phyloP scores from a whole-genome alignment of 1,284 basidiomycete genomes.

The Cerrena zonata region DNA sequence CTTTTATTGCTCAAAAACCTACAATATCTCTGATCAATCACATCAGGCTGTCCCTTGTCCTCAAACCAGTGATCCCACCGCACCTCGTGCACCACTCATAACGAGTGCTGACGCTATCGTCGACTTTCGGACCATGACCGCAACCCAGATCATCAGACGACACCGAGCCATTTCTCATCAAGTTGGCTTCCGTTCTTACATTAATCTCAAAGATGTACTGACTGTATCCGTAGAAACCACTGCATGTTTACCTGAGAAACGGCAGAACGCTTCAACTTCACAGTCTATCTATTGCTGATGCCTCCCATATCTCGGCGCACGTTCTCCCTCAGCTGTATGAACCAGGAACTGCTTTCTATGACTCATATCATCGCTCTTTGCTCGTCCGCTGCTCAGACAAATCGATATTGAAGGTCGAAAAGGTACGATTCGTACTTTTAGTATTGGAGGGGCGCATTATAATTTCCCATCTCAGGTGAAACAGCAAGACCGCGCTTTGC shows the following conservation, averaged over 20 bases:
- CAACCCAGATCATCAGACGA: conserved; percentile 48
- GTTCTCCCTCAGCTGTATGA: neutral
- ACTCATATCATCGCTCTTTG: conserved; percentile 33
- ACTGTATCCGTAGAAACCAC: conserved; percentile 33
- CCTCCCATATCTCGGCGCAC: neutral
- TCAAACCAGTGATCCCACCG: conserved; percentile 35
- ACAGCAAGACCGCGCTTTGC: conserved; percentile 44
- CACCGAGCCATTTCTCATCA: conserved; percentile 74
- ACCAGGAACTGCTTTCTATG: conserved; percentile 40
- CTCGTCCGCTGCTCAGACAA: conserved; percentile 46
- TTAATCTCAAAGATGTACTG: neutral
- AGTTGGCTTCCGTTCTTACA: conserved; percentile 31
- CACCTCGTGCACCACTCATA: conserved; percentile 60
- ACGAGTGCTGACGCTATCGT: conserved; percentile 47
- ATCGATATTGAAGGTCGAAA: conserved; percentile 44
- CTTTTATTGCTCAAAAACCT: neutral
- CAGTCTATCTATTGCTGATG: conserved; percentile 13
- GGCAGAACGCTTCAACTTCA: conserved; percentile 45
- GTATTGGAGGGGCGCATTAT: neutral
- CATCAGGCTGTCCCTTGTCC: conserved; percentile 41
- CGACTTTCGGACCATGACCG: conserved; percentile 54
- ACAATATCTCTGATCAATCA: neutral
- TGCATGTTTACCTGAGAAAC: conserved; percentile 40
- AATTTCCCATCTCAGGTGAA: conserved; percentile 34
- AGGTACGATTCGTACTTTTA: conserved; percentile 15